Percentiles rank a stretch among this genome's conserved stretches.
Conservation (phyloP, 768 basidiomycete species). For the Cubamyces sp. region DNA sequence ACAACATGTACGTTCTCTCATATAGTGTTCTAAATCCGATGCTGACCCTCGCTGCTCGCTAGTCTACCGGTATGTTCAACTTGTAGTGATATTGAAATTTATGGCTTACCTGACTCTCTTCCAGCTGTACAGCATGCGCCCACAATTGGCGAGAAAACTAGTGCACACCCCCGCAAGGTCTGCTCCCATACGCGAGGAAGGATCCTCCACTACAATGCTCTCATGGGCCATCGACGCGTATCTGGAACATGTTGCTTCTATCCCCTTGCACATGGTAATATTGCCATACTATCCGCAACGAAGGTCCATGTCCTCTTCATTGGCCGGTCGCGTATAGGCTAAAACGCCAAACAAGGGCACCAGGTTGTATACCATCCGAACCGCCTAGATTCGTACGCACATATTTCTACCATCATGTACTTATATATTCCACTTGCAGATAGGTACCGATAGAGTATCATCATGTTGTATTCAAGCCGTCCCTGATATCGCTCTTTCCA, state of each 20-base stretch:
- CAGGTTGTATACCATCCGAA: too few relatives aligned
- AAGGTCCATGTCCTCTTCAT: too few relatives aligned
- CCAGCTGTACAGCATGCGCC: conserved; percentile 63
- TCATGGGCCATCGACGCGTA: too few relatives aligned
- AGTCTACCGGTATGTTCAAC: conserved; percentile 63
- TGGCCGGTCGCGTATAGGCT: too few relatives aligned
- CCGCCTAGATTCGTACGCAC: not conserved
- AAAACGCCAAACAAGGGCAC: not conserved
- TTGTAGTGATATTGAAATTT: not conserved
- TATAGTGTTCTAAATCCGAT: not conserved
- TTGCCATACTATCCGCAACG: too few relatives aligned
- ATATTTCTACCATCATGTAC: not conserved
- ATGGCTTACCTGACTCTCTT: not conserved
- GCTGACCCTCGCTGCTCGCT: not conserved
- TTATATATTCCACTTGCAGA: not conserved
- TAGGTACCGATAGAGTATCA: not conserved
- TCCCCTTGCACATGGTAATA: too few relatives aligned
- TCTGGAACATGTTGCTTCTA: too few relatives aligned
- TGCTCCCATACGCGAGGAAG: too few relatives aligned
- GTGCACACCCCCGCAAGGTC: not conserved
- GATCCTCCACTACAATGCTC: too few relatives aligned
- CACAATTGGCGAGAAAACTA: conserved; percentile 76
- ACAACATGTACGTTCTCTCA: conserved; percentile 51
- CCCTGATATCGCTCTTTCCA: not conserved
- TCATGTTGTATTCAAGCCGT: not conserved